These are phyloP conservation scores for Hordeum pubiflorum DNA, from an alignment of 202 grass and related monocot species.

Conservation along the genomic window DNA sequence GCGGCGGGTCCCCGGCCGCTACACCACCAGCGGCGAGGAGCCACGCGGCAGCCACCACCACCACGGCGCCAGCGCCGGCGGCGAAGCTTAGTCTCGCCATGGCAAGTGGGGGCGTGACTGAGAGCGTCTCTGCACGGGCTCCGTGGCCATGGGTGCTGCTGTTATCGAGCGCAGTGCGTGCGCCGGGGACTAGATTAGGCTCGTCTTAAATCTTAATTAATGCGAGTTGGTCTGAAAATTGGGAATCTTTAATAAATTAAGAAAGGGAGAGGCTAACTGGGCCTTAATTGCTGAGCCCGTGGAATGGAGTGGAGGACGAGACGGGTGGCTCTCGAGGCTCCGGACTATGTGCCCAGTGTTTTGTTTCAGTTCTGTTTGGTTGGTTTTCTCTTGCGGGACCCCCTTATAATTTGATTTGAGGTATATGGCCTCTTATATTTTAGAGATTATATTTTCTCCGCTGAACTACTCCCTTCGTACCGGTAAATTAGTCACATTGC, in stretches of 20 bases:
- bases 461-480: too few species aligned
- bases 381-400: background rate
- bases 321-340: slow-evolving; percentile 17
- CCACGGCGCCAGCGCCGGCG: background rate
- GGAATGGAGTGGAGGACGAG: background rate
- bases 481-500: too few species aligned
- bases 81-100: slow-evolving; percentile 10
- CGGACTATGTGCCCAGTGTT: slow-evolving; percentile 32
- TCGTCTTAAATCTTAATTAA: slow-evolving; percentile 17
- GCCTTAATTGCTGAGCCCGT: slow-evolving; percentile 4
- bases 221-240: background rate
- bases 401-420: too few species aligned
- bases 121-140: background rate
- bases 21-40: background rate
- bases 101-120: background rate
- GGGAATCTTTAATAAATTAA: slow-evolving; percentile 18
- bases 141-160: slow-evolving; percentile 27
- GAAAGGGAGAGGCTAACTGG: background rate
- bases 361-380: background rate
- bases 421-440: too few species aligned
- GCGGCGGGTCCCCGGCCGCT: slow-evolving; percentile 51
- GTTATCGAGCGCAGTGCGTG: slow-evolving; percentile 34
- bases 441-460: too few species aligned
- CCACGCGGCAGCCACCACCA: background rate
- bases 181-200: slow-evolving; percentile 19